A percentile compares a stretch with the other conserved stretches of the same genome.
phyloP scores from a whole-genome alignment of 345 rosid species.

The Bretschneidera sinensis region DNA sequence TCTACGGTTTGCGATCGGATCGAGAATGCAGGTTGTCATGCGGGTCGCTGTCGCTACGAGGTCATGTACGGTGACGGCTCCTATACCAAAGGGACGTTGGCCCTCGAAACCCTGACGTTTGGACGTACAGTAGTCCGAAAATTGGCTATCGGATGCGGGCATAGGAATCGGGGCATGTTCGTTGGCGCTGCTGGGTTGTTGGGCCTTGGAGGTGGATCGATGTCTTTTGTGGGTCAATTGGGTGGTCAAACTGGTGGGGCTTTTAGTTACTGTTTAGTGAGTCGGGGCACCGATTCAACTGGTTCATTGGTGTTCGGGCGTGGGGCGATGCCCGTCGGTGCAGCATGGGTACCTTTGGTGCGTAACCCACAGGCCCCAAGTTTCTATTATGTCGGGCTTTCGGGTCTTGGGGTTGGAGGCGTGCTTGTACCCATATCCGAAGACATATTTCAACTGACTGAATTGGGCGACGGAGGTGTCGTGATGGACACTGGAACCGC shows the following conservation, averaged over 20 bases:
- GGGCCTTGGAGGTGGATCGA: conserved; percentile 86
- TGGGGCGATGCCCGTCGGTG: conserved; percentile 72
- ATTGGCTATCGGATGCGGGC: conserved; percentile 96
- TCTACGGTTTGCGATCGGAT: conserved; percentile 76
- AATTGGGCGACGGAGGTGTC: conserved; percentile 73
- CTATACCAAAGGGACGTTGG: conserved; percentile 78
- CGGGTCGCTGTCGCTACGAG: conserved; percentile 81
- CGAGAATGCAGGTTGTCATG: conserved; percentile 66
- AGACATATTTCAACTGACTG: conserved; percentile 38
- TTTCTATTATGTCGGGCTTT: conserved; percentile 74
- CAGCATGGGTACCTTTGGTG: conserved; percentile 83
- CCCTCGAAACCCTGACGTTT: conserved; percentile 84
- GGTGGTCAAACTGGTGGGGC: conserved; percentile 85
- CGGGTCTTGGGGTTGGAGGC: conserved; percentile 86
- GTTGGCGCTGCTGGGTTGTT: conserved; percentile 88
- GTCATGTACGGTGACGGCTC: conserved; percentile 96
- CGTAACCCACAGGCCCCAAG: conserved; percentile 75
- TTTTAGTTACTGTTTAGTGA: conserved; percentile 84
- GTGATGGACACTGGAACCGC: conserved; percentile 99
- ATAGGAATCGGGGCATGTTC: conserved; percentile 86
- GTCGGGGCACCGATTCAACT: conserved; percentile 57
- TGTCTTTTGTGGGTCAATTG: conserved; percentile 88
- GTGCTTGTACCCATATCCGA: conserved; percentile 54
- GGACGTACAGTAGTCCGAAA: conserved; percentile 45
- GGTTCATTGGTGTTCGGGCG: conserved; percentile 86